These are phyloP conservation scores for Erodium texanum DNA, from an alignment of 441 rosid genomes.

Conservation along the genomic window DNA sequence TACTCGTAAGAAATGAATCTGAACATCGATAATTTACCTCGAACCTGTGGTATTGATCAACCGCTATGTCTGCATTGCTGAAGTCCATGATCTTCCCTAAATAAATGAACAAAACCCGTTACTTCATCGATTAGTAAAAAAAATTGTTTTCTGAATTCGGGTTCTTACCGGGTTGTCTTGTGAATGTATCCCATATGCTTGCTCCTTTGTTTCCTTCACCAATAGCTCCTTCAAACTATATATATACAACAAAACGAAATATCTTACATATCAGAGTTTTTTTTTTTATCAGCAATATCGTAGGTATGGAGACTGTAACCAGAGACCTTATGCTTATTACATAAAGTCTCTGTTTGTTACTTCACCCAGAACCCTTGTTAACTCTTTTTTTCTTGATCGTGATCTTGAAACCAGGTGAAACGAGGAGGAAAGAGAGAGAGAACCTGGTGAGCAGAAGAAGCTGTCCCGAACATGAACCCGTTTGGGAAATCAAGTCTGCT, in stretches of 20 bases:
- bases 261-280: too few relatives aligned
- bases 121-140: background rate
- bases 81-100: constrained; percentile 84
- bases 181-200: constrained; percentile 84
- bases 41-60: constrained; percentile 80
- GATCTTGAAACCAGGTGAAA: constrained; percentile 8
- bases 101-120: background rate
- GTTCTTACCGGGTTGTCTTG: constrained; percentile 52
- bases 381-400: too few relatives aligned
- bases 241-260: too few relatives aligned
- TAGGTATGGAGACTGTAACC: too few relatives aligned
- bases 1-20: background rate
- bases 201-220: constrained; percentile 75
- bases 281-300: too few relatives aligned
- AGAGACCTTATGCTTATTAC: too few relatives aligned
- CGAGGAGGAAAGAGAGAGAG: constrained; percentile 8
- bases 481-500: constrained; percentile 58
- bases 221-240: constrained; percentile 81
- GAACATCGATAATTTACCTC: constrained; percentile 27
- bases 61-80: constrained; percentile 85
- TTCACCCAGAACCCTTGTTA: too few relatives aligned
- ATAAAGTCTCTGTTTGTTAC: too few relatives aligned
- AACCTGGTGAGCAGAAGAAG: constrained; percentile 91
- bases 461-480: constrained; percentile 76
- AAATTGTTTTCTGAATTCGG: background rate